Percentiles rank a stretch among this genome's conserved stretches.
Evolutionary conservation across 306 rosid genomes (phyloP).

Genomic region (Prosopis cineraria): DNA sequence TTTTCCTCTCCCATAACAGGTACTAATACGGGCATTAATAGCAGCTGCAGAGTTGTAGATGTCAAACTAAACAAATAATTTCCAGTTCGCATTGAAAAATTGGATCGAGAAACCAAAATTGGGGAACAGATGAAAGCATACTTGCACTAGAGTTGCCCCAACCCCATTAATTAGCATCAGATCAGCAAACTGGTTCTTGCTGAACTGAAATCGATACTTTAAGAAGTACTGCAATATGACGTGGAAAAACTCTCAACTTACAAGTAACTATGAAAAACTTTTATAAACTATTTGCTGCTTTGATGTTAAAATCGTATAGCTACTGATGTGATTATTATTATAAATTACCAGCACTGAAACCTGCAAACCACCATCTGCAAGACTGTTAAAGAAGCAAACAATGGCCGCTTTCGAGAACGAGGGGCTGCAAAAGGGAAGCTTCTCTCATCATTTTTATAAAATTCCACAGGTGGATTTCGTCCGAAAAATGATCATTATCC

Average conservation of each 20-base stretch:
- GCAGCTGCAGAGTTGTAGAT: constrained; percentile 49
- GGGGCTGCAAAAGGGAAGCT: constrained; percentile 51
- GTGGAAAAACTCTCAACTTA: not conserved
- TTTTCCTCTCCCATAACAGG: constrained; percentile 70
- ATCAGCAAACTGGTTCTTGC: constrained; percentile 88
- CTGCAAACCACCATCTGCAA: constrained; percentile 74
- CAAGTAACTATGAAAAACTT: not conserved
- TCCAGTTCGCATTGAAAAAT: not conserved
- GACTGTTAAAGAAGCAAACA: constrained; percentile 71
- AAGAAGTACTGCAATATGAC: constrained; percentile 68
- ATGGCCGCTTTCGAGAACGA: constrained; percentile 69
- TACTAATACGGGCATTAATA: constrained; percentile 68
- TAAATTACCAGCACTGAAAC: constrained; percentile 57
- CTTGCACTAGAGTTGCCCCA: constrained; percentile 74
- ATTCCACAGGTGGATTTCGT: not conserved
- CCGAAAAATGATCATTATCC: no score
- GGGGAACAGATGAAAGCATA: constrained; percentile 32
- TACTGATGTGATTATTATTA: not conserved
- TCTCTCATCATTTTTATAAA: not conserved
- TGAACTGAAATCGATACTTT: constrained; percentile 81
- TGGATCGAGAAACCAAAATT: not conserved
- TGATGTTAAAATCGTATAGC: not conserved
- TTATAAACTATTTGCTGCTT: not conserved
- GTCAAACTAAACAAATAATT: not conserved
- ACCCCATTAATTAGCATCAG: constrained; percentile 64